Conservation (phyloP, 2,329 filamentous ascomycete genomes). For the Hymenoscyphus infarciens region DNA sequence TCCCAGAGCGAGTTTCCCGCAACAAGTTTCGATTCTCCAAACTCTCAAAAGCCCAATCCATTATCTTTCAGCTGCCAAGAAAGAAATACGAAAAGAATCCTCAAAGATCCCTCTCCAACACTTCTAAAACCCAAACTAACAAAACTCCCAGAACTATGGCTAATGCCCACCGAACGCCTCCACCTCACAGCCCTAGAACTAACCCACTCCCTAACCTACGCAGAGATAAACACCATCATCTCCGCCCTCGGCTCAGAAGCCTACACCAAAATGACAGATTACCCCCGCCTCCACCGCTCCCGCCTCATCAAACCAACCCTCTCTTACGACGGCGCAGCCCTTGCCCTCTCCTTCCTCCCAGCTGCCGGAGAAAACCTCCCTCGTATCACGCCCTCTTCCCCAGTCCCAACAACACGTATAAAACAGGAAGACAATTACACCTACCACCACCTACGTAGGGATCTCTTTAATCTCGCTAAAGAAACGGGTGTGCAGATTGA, state of each 20-base stretch:
- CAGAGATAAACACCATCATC: conserved; percentile 64
- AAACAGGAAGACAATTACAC: conserved; percentile 65
- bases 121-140: conserved; percentile 10
- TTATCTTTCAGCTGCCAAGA: not conserved
- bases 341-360: conserved; percentile 84
- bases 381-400: conserved; percentile 13
- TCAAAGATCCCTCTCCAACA: not conserved
- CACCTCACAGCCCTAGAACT: conserved; percentile 86
- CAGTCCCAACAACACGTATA: conserved; percentile 19
- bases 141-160: conserved; percentile 64
- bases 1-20: not conserved
- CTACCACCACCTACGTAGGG: conserved; percentile 85
- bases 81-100: not conserved
- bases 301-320: conserved; percentile 78
- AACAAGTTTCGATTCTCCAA: not conserved
- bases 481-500: conserved; percentile 65
- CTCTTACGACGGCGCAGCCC: conserved; percentile 78
- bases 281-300: conserved; percentile 63
- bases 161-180: conserved; percentile 74
- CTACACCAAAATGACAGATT: conserved; percentile 60
- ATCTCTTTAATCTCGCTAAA: conserved; percentile 63
- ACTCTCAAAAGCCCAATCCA: not conserved
- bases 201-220: conserved; percentile 69
- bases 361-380: conserved; percentile 58
- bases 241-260: conserved; percentile 49